Base-by-base conservation (phyloP, 2,329 filamentous ascomycete species). In the Fusarium cicatricum region DNA sequence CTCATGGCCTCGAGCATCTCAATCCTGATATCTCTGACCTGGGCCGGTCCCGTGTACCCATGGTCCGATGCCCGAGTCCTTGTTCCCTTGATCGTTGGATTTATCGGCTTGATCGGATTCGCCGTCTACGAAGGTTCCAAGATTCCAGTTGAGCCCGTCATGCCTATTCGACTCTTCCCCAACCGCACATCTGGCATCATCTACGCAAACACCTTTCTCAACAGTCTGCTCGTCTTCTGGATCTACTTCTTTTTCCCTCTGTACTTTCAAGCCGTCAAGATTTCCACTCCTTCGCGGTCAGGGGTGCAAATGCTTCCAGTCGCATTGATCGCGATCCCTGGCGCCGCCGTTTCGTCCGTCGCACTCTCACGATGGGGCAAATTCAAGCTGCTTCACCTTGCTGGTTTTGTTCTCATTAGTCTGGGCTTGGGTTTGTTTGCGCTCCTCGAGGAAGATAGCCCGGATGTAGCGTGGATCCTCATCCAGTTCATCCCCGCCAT, bases 221-320 rank as follows among this genome's bases (percentile, higher is more conserved):
- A 58, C 21, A 55, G 40, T 7, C 9, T 69, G 1, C 21, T 69
- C 1, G 42, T 78, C 8, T 72, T 72, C 40, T 78, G 76, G 71
- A 60, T 68, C 3, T 65, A 72, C 40, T 77, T 73, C 65, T 80
- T 80, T 54, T 44, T 80, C 1, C 78, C 80, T 0, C 53, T 82
- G 1, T 82, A 81, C 61, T 82, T 82, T 58, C 78, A 82, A 45
- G 72, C 70, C 1, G 75, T 82, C 0, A 66, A 69, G 5, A 42
- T 66, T 1, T 69, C 71, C 5, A 66, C 69, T 0, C 73, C 80
- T 0, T 58, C 66, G 0, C 57, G 69, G 0, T 68, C 75, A 0
- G 77, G 74, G 1, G 66, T 77, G 1, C 61, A 70, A 12, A 49
- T 77, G 21, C 68, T 79, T 33, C 65, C 71, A 33, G 60, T 67